Evolutionary conservation across 257 asterid species (phyloP).

Genomic region (Capsicum baccatum): DNA sequence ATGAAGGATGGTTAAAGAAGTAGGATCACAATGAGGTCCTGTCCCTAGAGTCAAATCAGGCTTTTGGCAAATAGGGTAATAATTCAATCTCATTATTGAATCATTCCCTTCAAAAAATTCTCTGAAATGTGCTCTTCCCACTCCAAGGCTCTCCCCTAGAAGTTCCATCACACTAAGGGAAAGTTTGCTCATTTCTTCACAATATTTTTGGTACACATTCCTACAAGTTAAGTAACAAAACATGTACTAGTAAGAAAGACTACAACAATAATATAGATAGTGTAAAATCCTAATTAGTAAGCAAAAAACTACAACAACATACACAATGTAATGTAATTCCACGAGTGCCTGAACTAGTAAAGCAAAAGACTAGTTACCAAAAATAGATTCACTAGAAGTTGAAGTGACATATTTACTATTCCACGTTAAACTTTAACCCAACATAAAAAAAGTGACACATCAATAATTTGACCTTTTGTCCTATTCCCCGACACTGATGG

Average conservation of each 20-base stretch:
- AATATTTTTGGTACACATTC: slow-evolving; percentile 59
- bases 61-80: slow-evolving; percentile 69
- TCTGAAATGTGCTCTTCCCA: slow-evolving; percentile 51
- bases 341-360: no score
- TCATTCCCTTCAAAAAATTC: slow-evolving; percentile 71
- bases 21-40: slow-evolving; percentile 89
- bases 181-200: slow-evolving; percentile 67
- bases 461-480: slow-evolving; percentile 7
- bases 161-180: slow-evolving; percentile 66
- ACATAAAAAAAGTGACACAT: neutral
- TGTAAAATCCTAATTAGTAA: no score
- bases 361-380: slow-evolving; percentile 1
- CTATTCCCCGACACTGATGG: neutral
- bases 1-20: slow-evolving; percentile 73
- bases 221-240: slow-evolving; percentile 36
- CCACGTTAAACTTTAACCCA: neutral
- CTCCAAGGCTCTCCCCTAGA: slow-evolving; percentile 70
- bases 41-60: slow-evolving; percentile 75
- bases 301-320: no score
- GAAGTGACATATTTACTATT: neutral
- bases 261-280: no score
- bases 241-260: neutral
- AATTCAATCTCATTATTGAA: slow-evolving; percentile 76
- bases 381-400: neutral
- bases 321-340: no score